Evolutionary conservation across 1,139 yeast genomes (phyloP).

Genomic region (Debaryomyces sp.): DNA sequence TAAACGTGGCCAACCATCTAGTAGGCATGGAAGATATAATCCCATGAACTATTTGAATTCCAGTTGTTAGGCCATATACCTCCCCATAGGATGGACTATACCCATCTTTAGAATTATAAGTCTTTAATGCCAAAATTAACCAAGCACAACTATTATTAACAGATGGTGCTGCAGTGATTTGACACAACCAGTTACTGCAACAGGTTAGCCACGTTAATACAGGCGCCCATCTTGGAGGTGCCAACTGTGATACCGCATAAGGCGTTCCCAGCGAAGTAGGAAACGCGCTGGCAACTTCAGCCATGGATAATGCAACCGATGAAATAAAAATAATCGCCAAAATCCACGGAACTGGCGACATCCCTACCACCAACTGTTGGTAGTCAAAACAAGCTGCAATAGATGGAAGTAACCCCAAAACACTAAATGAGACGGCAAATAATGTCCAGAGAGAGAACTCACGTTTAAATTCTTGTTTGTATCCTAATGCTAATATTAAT

Average conservation of each 20-base stretch:
- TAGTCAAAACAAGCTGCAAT: conserved; percentile 61
- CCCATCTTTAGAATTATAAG: conserved; percentile 32
- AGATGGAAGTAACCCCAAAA: conserved; percentile 72
- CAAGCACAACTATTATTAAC: conserved; percentile 64
- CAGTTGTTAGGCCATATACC: conserved; percentile 52
- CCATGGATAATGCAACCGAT: conserved; percentile 52
- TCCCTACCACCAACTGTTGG: conserved; percentile 55
- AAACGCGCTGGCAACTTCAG: conserved; percentile 50
- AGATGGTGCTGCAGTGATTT: conserved; percentile 55
- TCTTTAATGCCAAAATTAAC: conserved; percentile 58
- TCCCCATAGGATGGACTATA: conserved; percentile 55
- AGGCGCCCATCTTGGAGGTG: conserved; percentile 57
- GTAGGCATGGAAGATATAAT: conserved; percentile 55
- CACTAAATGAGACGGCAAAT: conserved; percentile 71
- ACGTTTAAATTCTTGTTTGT: conserved; percentile 73
- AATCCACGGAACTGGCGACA: conserved; percentile 58
- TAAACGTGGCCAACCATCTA: conserved; percentile 58
- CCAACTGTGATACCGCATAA: conserved; percentile 51
- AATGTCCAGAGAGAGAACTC: conserved; percentile 65
- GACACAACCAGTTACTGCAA: conserved; percentile 56
- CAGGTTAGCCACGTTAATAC: conserved; percentile 61
- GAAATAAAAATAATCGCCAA: conserved; percentile 53
- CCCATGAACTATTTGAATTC: conserved; percentile 54
- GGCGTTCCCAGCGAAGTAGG: conserved; percentile 55
- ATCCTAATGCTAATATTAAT: conserved; percentile 64